Percentiles rank a stretch among this genome's conserved stretches.
These are phyloP conservation scores for Glebionis coronaria DNA, from an alignment of 129 eudicot genomes.

Conservation along the genomic window DNA sequence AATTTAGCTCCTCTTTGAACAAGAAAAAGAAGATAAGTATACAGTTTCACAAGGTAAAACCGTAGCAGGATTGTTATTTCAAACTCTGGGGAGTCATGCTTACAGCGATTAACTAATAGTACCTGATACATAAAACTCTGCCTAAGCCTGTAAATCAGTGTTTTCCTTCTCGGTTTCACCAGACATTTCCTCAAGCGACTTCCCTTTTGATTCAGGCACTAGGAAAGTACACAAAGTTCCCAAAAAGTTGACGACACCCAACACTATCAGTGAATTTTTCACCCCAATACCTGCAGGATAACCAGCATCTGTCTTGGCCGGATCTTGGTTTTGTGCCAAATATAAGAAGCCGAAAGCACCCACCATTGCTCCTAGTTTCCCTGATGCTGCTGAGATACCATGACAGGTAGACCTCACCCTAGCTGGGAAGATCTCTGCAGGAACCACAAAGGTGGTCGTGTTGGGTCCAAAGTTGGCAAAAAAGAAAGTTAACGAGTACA, in stretches of 20 bases:
- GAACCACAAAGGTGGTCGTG: constrained; percentile 22
- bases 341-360: no score
- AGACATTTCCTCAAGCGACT: no score
- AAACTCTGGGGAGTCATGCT: constrained; percentile 8
- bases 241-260: no score
- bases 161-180: no score
- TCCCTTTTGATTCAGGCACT: no score
- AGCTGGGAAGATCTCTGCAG: constrained; percentile 41
- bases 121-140: constrained; percentile 11
- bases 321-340: no score
- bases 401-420: background rate
- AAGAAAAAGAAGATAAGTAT: background rate
- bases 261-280: no score
- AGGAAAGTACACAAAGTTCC: no score
- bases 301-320: no score
- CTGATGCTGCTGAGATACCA: no score
- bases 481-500: constrained; percentile 41
- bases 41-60: background rate
- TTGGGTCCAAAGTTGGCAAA: constrained; percentile 39
- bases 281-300: no score
- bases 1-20: background rate
- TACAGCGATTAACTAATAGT: background rate
- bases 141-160: constrained; percentile 16
- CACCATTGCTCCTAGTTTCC: no score
- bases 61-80: constrained; percentile 18